Evolutionary conservation across 169 alveolate genomes (phyloP).

Genomic region (Plasmodium blacklocki): DNA sequence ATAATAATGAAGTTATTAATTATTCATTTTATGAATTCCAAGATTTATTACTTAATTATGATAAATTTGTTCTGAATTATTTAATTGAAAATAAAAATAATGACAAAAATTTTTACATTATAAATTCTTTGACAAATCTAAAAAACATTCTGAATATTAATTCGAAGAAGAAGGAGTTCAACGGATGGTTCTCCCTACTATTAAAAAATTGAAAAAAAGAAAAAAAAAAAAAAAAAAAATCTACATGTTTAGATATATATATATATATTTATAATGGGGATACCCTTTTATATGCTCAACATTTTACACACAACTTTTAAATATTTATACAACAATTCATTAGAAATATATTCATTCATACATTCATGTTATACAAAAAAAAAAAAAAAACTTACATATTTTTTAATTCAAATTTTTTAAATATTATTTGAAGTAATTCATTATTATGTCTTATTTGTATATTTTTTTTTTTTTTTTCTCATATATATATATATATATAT

Average conservation of each 20-base stretch:
- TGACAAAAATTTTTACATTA: slow-evolving; percentile 35
- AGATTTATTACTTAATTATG: slow-evolving; percentile 23
- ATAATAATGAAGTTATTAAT: not conserved
- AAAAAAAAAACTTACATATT: too few relatives aligned
- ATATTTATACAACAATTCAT: too few relatives aligned
- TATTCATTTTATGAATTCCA: slow-evolving; percentile 14
- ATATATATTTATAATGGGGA: not conserved
- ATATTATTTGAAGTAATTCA: too few relatives aligned
- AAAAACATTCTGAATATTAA: slow-evolving; percentile 20
- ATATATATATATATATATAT: too few relatives aligned
- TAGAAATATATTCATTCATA: too few relatives aligned
- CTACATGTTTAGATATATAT: not conserved
- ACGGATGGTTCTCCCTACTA: slow-evolving; percentile 70
- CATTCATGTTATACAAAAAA: too few relatives aligned
- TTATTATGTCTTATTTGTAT: too few relatives aligned
- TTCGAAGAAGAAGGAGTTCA: slow-evolving; percentile 14
- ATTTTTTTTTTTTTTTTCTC: too few relatives aligned
- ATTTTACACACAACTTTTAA: too few relatives aligned
- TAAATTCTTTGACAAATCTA: slow-evolving; percentile 41
- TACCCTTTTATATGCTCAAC: too few relatives aligned
- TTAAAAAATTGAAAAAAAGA: slow-evolving; percentile 5
- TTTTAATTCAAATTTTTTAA: too few relatives aligned
- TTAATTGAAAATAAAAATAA: slow-evolving; percentile 30
- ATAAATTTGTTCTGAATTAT: slow-evolving; percentile 28
- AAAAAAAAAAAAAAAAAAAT: too few relatives aligned